Conservation (phyloP, 2,329 filamentous ascomycete genomes). For the Zasmidium citrigriseum region DNA sequence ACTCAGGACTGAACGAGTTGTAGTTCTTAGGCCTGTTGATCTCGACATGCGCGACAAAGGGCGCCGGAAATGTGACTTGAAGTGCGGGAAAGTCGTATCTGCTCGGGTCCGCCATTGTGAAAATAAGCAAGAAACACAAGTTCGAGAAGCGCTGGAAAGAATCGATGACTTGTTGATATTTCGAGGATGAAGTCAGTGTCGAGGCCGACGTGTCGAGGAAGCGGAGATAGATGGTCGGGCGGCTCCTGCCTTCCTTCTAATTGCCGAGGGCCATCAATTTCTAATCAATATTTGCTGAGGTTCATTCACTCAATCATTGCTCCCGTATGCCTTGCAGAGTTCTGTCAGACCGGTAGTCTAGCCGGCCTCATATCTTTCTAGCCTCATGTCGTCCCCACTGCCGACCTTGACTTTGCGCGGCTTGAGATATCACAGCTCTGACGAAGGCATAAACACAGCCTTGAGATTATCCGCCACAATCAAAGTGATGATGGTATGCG, state of each 20-base stretch:
- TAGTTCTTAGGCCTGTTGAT: conserved; percentile 84
- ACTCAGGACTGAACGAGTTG: conserved; percentile 70
- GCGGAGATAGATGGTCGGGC: not conserved
- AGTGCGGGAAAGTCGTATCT: conserved; percentile 4
- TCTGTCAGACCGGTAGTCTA: too few species aligned
- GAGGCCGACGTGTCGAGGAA: not conserved
- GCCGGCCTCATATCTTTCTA: too few species aligned
- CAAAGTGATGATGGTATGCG: conserved; percentile 23
- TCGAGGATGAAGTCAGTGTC: not conserved
- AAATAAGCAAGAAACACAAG: not conserved
- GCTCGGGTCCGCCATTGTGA: conserved; percentile 2
- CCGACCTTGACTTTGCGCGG: not conserved
- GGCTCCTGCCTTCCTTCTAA: not conserved
- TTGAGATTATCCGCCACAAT: conserved; percentile 24
- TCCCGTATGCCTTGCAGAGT: too few species aligned
- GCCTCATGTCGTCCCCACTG: not conserved
- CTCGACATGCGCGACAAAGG: conserved; percentile 81
- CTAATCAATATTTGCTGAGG: not conserved
- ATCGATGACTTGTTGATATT: not conserved
- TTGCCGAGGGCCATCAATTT: not conserved
- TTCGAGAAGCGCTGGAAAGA: not conserved
- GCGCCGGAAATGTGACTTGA: conserved; percentile 66
- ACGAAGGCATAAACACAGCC: conserved; percentile 4
- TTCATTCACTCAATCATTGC: too few species aligned
- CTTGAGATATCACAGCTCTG: not conserved